phyloP scores from a whole-genome alignment of 805 yeast genomes.

The Zygosaccharomyces rouxii region DNA sequence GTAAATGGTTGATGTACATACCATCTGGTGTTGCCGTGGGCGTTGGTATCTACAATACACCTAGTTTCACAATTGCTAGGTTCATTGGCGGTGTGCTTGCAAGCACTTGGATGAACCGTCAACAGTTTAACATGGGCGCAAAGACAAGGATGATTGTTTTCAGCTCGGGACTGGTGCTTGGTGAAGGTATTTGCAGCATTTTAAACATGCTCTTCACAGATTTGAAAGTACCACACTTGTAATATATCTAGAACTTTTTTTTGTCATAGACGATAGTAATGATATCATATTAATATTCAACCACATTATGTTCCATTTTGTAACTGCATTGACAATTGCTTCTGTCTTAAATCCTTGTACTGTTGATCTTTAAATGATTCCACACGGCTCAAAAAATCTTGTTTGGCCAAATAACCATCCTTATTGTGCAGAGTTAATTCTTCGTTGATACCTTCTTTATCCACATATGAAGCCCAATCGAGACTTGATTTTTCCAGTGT shows the following conservation, averaged over 20 bases:
- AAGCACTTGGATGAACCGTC: conserved; percentile 48
- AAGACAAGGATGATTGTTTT: conserved; percentile 77
- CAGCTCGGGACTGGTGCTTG: conserved; percentile 87
- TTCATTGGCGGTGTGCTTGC: conserved; percentile 81
- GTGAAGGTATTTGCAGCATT: conserved; percentile 88
- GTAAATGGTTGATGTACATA: conserved; percentile 45
- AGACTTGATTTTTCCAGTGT: conserved; percentile 89
- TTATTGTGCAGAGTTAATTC: conserved; percentile 78
- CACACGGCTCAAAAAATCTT: conserved; percentile 79
- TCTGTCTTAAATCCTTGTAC: conserved; percentile 38
- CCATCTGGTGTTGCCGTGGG: conserved; percentile 98
- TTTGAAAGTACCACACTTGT: conserved; percentile 57
- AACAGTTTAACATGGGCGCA: conserved; percentile 40
- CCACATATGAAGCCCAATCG: conserved; percentile 95
- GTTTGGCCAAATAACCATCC: conserved; percentile 87
- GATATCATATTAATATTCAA: background rate
- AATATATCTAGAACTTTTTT: background rate
- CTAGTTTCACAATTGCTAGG: conserved; percentile 89
- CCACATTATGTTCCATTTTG: conserved; percentile 14
- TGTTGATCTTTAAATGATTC: conserved; percentile 43
- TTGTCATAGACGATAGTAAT: background rate
- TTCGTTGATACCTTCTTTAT: conserved; percentile 74
- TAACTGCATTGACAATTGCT: conserved; percentile 33
- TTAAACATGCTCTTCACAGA: conserved; percentile 74
- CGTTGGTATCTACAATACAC: conserved; percentile 90